Conservation (phyloP, 805 yeast species). For the Sungouiozyma intestinalis region DNA sequence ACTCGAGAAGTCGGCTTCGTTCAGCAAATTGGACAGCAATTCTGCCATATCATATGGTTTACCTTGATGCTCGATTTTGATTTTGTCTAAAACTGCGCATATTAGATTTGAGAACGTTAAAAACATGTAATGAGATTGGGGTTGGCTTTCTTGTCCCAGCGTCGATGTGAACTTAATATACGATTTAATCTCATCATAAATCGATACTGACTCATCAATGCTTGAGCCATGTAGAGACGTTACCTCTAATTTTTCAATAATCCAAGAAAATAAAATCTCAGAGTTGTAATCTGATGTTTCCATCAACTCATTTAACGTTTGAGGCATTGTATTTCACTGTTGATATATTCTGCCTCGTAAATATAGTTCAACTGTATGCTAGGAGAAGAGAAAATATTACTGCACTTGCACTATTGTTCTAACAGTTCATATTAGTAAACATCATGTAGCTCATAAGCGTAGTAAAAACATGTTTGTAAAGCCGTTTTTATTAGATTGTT, state of each 20-base stretch:
- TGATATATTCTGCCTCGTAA: too few relatives aligned
- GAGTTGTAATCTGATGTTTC: slow-evolving; percentile 10
- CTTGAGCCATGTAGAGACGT: slow-evolving; percentile 1
- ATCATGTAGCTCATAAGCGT: too few relatives aligned
- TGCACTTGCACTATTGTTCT: too few relatives aligned
- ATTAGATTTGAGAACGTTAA: slow-evolving; percentile 16
- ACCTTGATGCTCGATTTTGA: slow-evolving; percentile 13
- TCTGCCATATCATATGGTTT: slow-evolving; percentile 23
- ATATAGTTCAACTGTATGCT: too few relatives aligned
- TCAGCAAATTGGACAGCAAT: slow-evolving; percentile 17
- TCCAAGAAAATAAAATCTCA: slow-evolving; percentile 19
- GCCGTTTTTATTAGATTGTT: too few relatives aligned
- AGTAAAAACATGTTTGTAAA: too few relatives aligned
- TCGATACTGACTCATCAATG: background rate
- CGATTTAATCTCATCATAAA: slow-evolving; percentile 8
- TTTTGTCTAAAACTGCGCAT: slow-evolving; percentile 7
- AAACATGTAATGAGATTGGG: slow-evolving; percentile 17
- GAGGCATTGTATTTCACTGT: background rate
- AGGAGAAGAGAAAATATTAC: too few relatives aligned
- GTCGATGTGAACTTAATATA: slow-evolving; percentile 7
- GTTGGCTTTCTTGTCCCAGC: slow-evolving; percentile 7
- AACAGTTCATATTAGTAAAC: too few relatives aligned
- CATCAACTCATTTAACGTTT: slow-evolving; percentile 1
- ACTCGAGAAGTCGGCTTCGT: slow-evolving; percentile 20
- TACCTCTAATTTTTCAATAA: slow-evolving; percentile 9